phyloP scores from a whole-genome alignment of 306 rosid genomes.

The Ammopiptanthus mongolicus region DNA sequence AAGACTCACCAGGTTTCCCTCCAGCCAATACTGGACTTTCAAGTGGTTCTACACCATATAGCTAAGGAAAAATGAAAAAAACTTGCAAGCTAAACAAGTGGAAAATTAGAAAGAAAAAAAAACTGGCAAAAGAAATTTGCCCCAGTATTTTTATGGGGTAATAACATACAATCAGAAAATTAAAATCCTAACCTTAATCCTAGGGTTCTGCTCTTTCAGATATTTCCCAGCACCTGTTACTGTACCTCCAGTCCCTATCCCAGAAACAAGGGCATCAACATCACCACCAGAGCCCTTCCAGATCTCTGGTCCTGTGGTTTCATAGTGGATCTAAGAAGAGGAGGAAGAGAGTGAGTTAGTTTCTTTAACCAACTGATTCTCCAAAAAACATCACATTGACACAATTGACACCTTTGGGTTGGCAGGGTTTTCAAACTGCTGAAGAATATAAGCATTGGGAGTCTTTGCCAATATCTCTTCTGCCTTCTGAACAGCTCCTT shows the following conservation, averaged over 20 bases:
- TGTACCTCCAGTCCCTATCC: conserved; percentile 96
- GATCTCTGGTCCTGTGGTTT: conserved; percentile 94
- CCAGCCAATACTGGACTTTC: conserved; percentile 87
- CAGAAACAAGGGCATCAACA: conserved; percentile 82
- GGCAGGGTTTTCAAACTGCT: conserved; percentile 90
- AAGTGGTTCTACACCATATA: conserved; percentile 75
- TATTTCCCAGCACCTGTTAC: conserved; percentile 26
- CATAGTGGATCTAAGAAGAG: conserved; percentile 65
- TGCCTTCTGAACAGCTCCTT: conserved; percentile 84
- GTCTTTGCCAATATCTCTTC: conserved; percentile 73
- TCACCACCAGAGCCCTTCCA: conserved; percentile 72
- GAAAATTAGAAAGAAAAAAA: neutral
- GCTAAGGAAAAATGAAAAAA: conserved; percentile 28
- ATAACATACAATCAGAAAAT: neutral
- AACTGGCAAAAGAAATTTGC: neutral
- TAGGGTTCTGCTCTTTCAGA: conserved; percentile 80
- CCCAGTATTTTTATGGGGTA: neutral
- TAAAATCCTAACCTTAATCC: conserved; percentile 51
- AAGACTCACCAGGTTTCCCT: conserved; percentile 80
- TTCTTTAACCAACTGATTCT: conserved; percentile 2
- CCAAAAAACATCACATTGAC: neutral
- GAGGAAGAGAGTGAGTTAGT: neutral
- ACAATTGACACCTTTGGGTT: conserved; percentile 61
- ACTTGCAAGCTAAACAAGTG: neutral
- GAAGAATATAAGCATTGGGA: conserved; percentile 75